Percentiles rank a stretch among this genome's conserved stretches.
phyloP scores from a whole-genome alignment of 768 basidiomycete genomes.

The Mycena albidolilacea region DNA sequence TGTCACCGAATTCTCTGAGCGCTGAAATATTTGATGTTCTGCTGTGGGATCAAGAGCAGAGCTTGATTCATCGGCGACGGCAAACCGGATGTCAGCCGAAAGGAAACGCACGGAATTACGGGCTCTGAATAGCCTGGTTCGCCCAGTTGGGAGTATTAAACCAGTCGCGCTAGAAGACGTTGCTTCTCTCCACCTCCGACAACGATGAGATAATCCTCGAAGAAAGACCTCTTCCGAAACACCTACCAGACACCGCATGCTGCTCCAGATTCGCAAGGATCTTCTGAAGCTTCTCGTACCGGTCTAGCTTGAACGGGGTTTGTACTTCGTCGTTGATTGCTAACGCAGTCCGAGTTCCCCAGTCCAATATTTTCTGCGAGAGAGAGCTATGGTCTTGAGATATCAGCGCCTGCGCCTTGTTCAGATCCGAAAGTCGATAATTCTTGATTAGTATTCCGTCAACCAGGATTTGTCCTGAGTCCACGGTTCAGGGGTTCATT shows the following conservation, averaged over 20 bases:
- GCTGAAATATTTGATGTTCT: neutral
- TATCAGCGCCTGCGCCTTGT: conserved; percentile 50
- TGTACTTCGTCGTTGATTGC: conserved; percentile 22
- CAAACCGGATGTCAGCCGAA: neutral
- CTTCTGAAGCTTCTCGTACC: conserved; percentile 16
- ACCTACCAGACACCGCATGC: conserved; percentile 16
- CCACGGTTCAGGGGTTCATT: conserved; percentile 49
- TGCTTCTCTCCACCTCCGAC: conserved; percentile 32
- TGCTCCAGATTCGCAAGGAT: conserved; percentile 3
- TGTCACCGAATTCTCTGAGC: neutral
- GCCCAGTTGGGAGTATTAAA: neutral
- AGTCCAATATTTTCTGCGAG: conserved; percentile 57
- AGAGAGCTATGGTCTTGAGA: conserved; percentile 53
- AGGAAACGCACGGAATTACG: neutral
- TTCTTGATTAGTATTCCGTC: conserved; percentile 50
- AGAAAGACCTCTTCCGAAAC: no score
- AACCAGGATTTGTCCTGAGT: conserved; percentile 49
- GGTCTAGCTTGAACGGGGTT: neutral
- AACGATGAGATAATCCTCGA: neutral
- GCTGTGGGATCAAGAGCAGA: neutral
- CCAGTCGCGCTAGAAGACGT: conserved; percentile 36
- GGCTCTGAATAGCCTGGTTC: neutral
- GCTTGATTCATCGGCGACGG: neutral
- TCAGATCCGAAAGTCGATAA: conserved; percentile 48
- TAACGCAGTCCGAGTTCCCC: conserved; percentile 41